A percentile compares a stretch with the other conserved stretches of the same genome.
These are phyloP conservation scores for Albophoma yamanashiensis DNA, from an alignment of 2,329 filamentous ascomycete genomes.

Conservation along the genomic window DNA sequence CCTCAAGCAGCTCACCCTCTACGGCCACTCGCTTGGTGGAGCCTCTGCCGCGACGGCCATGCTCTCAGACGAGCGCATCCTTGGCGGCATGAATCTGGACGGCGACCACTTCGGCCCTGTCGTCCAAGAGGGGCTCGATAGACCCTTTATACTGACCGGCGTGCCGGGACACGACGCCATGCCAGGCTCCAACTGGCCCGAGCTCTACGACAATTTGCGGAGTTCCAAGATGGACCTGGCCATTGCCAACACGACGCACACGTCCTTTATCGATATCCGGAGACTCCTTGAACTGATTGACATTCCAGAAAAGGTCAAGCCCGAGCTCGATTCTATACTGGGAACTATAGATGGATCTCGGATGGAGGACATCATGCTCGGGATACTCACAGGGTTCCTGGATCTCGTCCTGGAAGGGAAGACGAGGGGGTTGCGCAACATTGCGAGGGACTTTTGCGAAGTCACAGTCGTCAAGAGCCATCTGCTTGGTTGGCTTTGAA, in stretches of 20 bases:
- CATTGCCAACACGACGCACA: slow-evolving; percentile 8
- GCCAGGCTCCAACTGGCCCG: slow-evolving; percentile 8
- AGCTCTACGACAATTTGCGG: slow-evolving; percentile 3
- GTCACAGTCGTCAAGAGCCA: neutral
- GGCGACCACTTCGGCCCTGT: slow-evolving; percentile 16
- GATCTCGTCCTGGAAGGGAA: neutral
- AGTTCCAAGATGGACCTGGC: slow-evolving; percentile 7
- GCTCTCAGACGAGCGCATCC: slow-evolving; percentile 17
- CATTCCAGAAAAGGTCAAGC: neutral
- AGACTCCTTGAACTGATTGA: slow-evolving; percentile 1
- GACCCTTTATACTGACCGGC: slow-evolving; percentile 11
- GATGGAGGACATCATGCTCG: neutral
- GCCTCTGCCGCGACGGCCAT: slow-evolving; percentile 19
- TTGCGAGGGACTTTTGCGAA: neutral
- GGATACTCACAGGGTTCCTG: neutral
- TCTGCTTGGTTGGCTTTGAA: neutral
- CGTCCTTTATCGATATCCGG: slow-evolving; percentile 10
- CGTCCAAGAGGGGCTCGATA: slow-evolving; percentile 8
- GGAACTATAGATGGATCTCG: neutral
- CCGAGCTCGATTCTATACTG: neutral
- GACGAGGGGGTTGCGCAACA: neutral
- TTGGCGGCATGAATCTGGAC: slow-evolving; percentile 25
- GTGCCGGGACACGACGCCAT: slow-evolving; percentile 7
- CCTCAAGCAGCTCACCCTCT: slow-evolving; percentile 11
- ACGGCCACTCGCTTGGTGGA: slow-evolving; percentile 26